Conservation (phyloP, 202 grass and related monocot species). For the Miscanthus sacchariflorus region DNA sequence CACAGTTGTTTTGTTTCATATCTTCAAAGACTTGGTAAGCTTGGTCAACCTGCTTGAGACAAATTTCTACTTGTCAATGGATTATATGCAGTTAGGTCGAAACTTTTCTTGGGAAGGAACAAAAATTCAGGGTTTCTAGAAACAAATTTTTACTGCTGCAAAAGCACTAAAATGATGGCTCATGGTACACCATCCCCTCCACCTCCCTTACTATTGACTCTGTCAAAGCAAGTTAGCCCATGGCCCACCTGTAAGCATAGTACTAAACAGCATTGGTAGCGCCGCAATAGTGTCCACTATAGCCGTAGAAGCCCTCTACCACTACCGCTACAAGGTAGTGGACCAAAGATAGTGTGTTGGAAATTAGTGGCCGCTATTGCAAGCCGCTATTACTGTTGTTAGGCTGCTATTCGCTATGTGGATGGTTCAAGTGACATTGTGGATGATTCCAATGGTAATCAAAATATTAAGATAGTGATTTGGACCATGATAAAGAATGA, state of each 20-base stretch:
- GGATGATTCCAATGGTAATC: too few species aligned
- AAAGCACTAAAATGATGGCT: not conserved
- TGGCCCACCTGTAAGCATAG: not conserved
- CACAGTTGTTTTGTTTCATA: constrained; percentile 82
- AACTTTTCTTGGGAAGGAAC: not conserved
- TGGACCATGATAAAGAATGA: too few species aligned
- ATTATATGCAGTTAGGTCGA: not conserved
- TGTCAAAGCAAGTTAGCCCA: constrained; percentile 4
- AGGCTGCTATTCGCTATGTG: too few species aligned
- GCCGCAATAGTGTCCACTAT: not conserved
- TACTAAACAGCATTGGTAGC: not conserved
- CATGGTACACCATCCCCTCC: not conserved
- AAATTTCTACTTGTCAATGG: constrained; percentile 17
- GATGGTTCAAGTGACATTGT: too few species aligned
- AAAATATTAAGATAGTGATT: too few species aligned
- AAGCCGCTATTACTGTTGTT: too few species aligned
- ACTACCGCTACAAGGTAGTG: not conserved
- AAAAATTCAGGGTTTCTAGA: not conserved
- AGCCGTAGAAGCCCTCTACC: not conserved
- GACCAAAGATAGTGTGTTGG: too few species aligned
- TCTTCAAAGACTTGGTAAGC: constrained; percentile 88
- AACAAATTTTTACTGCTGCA: constrained; percentile 17
- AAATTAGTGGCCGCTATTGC: too few species aligned
- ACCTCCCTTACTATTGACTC: not conserved
- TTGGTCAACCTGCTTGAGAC: constrained; percentile 72